Evolutionary conservation across 352 stramenopile genomes (phyloP), one percentile per base, ranked within the genome.

Genomic region (Phytophthora pistaciae): DNA sequence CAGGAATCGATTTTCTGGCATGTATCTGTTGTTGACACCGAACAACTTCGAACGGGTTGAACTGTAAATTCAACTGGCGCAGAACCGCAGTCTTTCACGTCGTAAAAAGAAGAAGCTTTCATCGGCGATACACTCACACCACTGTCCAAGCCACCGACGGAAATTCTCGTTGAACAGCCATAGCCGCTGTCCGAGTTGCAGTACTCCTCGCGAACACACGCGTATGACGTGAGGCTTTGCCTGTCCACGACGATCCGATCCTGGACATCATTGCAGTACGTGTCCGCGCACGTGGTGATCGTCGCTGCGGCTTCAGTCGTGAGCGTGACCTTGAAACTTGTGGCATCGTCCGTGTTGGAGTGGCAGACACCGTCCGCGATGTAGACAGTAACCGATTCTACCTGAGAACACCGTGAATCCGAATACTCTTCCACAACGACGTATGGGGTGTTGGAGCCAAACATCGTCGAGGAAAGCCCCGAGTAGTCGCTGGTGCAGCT

Each of bases 401-500:
- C 27, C 10, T 36, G 18, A 8, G 3, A n/a, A 49, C 52, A 62
- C 5, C 2, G 8, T 11, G 18, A 29, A 9, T 25, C 53, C 18
- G 20, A 18, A 48, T 7, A 57, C 14, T 18, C 27, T 36, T 44
- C 20, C 23, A 44, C 38, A 7, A 68, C 38, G 21, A 68, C n/a
- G 40, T 56, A 68, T 13, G 61, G 36, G 27, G 40, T 62, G n/a
- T 48, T 29, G 3, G 20, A 16, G 7, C 52, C 52, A 48, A 68
- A 68, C 3, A 20, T 20, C 10, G n/a, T 49, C 2, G 46, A 18
- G 1, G 52, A 13, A 56, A 62, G 52, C 1, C 0, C 33, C 3
- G 11, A 11, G 13, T 68, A 68, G 36, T 68, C 61, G 18, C n/a
- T 25, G 11, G 53, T 62, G 13, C 61, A 68, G n/a, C 40, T 57